These are phyloP conservation scores for Plantago lanceolata DNA, from an alignment of 305 asterid genomes.

Conservation along the genomic window DNA sequence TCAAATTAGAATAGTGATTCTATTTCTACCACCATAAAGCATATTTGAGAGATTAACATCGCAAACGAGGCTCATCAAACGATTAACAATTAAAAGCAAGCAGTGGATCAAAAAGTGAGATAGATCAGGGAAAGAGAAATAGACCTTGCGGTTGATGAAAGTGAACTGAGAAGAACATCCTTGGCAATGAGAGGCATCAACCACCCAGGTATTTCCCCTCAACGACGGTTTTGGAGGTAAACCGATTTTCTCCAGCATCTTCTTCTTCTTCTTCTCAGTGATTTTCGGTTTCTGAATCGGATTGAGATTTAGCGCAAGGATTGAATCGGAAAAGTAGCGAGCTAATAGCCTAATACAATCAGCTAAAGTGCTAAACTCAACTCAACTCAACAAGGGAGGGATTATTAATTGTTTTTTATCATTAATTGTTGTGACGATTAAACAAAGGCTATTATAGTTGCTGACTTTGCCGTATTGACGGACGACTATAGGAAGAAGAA, in stretches of 20 bases:
- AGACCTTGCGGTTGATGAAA: conserved; percentile 96
- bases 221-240: conserved; percentile 86
- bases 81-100: not conserved
- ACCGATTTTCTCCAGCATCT: conserved; percentile 91
- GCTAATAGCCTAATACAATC: too few relatives aligned
- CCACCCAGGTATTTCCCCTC: conserved; percentile 86
- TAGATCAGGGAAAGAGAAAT: conserved; percentile 4
- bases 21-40: too few relatives aligned
- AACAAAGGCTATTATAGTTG: too few relatives aligned
- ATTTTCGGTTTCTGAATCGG: not conserved
- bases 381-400: too few relatives aligned
- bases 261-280: conserved; percentile 2
- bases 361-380: too few relatives aligned
- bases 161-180: conserved; percentile 93
- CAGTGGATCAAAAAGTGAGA: conserved; percentile 11
- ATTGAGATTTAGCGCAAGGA: not conserved
- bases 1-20: too few relatives aligned
- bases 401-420: too few relatives aligned
- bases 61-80: too few relatives aligned
- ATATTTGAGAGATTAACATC: not conserved
- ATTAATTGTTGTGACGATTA: too few relatives aligned
- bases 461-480: too few relatives aligned
- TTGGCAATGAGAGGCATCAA: conserved; percentile 93
- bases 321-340: not conserved
- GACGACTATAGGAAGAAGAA: too few relatives aligned